phyloP scores from a whole-genome alignment of 2,329 filamentous ascomycete genomes.

The Tolypocladium album region DNA sequence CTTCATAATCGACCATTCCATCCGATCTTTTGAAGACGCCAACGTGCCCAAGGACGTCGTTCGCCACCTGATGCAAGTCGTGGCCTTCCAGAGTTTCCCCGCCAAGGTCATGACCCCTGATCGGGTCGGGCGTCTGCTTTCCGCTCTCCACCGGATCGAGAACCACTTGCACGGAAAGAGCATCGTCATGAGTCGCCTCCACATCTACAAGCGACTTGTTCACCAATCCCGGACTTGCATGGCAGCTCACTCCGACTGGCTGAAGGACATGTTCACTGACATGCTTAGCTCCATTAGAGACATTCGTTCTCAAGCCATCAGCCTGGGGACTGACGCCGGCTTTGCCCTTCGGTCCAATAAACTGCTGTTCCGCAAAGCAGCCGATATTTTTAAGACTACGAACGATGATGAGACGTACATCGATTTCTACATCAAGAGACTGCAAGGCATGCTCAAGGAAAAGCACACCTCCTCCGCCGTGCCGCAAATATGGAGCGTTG shows the following conservation, averaged over 20 bases:
- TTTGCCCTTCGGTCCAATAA: conserved; percentile 59
- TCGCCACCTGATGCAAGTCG: conserved; percentile 68
- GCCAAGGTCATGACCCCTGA: conserved; percentile 62
- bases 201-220: conserved; percentile 69
- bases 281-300: conserved; percentile 73
- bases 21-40: conserved; percentile 59
- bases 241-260: conserved; percentile 63
- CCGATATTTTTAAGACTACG: conserved; percentile 47
- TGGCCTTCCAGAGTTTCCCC: conserved; percentile 72
- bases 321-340: conserved; percentile 61
- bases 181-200: conserved; percentile 64
- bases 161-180: conserved; percentile 69
- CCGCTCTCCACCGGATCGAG: conserved; percentile 61
- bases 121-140: conserved; percentile 60
- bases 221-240: conserved; percentile 62
- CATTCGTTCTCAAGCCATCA: conserved; percentile 63
- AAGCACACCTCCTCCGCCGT: conserved; percentile 46
- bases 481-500: conserved; percentile 80
- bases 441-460: conserved; percentile 58
- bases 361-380: conserved; percentile 54
- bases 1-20: conserved; percentile 73
- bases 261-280: conserved; percentile 70
- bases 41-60: conserved; percentile 65
- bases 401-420: conserved; percentile 51
- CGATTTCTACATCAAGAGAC: conserved; percentile 54